Conservation (phyloP, 345 rosid genomes). For the Populus euphratica region DNA sequence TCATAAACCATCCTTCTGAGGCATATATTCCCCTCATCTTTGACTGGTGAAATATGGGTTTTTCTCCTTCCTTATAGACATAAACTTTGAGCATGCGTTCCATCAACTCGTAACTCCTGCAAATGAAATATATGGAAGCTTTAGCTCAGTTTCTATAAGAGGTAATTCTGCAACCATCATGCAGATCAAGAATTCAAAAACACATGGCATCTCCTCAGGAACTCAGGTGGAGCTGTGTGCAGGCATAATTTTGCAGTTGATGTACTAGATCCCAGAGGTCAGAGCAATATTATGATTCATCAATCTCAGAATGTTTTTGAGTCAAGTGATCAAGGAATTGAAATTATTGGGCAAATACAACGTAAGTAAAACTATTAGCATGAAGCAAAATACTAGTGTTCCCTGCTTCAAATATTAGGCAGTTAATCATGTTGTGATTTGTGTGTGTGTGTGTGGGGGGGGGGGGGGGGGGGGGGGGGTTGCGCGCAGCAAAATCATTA, state of each 20-base stretch:
- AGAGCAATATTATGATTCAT: neutral
- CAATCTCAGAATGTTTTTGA: neutral
- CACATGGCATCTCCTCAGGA: neutral
- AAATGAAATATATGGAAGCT: conserved; percentile 10
- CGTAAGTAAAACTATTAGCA: neutral
- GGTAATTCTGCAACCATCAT: neutral
- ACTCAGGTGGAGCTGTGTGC: neutral
- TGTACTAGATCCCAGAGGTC: neutral
- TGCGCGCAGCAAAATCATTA: neutral
- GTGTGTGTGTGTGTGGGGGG: neutral
- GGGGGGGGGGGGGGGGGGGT: too few species aligned
- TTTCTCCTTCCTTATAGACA: conserved; percentile 75
- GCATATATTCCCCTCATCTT: conserved; percentile 76
- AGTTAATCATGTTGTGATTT: neutral
- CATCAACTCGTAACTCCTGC: conserved; percentile 86
- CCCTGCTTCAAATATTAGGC: neutral
- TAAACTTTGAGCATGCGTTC: conserved; percentile 68
- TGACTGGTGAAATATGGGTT: conserved; percentile 74
- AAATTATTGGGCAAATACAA: neutral
- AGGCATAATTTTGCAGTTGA: neutral
- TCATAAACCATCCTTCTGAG: conserved; percentile 95
- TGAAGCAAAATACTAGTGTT: neutral
- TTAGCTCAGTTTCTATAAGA: conserved; percentile 3
- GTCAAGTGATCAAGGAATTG: neutral
- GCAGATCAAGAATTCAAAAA: neutral